phyloP scores from a whole-genome alignment of 1,284 basidiomycete species.

The Wallemia ichthyophaga region DNA sequence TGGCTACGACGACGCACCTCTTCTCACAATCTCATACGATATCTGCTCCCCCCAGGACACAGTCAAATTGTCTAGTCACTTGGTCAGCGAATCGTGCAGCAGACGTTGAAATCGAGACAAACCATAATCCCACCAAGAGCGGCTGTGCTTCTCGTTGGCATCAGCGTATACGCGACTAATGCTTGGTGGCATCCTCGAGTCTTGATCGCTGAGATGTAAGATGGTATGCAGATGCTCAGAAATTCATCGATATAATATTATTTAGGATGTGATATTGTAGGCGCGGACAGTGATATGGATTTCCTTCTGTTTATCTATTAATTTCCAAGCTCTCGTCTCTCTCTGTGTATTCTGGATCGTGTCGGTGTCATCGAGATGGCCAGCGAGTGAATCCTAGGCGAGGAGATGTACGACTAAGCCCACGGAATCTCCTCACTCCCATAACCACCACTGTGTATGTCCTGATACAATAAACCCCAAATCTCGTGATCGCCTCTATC shows the following conservation, averaged over 20 bases:
- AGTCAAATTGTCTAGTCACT: constrained; percentile 42
- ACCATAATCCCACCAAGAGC: constrained; percentile 31
- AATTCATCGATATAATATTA: not conserved
- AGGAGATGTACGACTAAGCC: no score
- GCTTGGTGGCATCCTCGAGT: not conserved
- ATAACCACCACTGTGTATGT: no score
- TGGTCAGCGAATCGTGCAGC: constrained; percentile 1
- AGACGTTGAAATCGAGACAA: constrained; percentile 8
- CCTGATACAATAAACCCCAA: no score
- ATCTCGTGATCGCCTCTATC: no score
- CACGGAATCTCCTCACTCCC: no score
- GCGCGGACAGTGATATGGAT: no score
- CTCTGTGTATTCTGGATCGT: no score
- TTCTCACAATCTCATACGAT: constrained; percentile 91
- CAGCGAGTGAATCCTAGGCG: no score
- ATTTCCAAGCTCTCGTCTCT: no score
- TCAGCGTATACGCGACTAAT: constrained; percentile 24
- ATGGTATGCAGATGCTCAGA: not conserved
- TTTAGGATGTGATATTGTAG: no score
- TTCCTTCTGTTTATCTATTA: no score
- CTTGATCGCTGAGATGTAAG: not conserved
- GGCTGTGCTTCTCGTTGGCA: constrained; percentile 26
- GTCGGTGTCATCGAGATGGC: no score
- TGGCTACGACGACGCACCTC: constrained; percentile 14
- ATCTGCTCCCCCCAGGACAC: constrained; percentile 89